Evolutionary conservation across 2,329 filamentous ascomycete genomes (phyloP), one percentile per base, ranked within the genome.

Genomic region (Teratosphaeriaceae sp.): DNA sequence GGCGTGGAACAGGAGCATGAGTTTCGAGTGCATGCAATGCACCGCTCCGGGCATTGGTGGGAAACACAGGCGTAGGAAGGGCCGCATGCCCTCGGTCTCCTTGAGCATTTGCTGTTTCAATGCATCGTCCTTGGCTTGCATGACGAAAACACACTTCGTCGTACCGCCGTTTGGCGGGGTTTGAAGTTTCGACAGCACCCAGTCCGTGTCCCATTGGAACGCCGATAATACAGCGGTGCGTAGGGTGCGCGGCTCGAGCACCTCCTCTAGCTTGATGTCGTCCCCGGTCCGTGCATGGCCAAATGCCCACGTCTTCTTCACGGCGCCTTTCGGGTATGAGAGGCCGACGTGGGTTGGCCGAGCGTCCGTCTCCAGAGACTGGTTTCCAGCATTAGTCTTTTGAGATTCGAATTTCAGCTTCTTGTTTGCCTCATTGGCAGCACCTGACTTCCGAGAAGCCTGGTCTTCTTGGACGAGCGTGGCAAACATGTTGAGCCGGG

Each of bases 11-110:
- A 97, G 73, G 1, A 97, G 66, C 75, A 94, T 89, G 33, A 97
- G 71, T 61, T 98, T 97, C 38, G 88, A 94, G 64, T 97, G 92
- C 88, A 97, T 95, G 55, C 75, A 81, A 19, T 81, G 83, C 5
- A 79, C 67, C 36, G 77, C 71, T 1, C 79, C 77, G 30, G 79
- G 71, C 85, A 96, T 90, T 2, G 76, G 75, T 13, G 90, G 90
- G 58, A 97, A 95, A 60, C 86, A 88, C 43, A 81, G 54, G 16
- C 77, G 77, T 43, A 94, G 72, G 8, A 59, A 62, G 23, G 51
- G 58, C 54, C 61, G 39, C 44, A 53, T 40, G 44, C 51, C 45
- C 19, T 55, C 54, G 3, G 58, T 56, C n/a, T 64, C 53, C 22
- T 50, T 41, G 7, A 50, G 43, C 44, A 58, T 57, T 40, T 59